phyloP scores from a whole-genome alignment of 805 yeast genomes.

The Blastobotrys robertii region DNA sequence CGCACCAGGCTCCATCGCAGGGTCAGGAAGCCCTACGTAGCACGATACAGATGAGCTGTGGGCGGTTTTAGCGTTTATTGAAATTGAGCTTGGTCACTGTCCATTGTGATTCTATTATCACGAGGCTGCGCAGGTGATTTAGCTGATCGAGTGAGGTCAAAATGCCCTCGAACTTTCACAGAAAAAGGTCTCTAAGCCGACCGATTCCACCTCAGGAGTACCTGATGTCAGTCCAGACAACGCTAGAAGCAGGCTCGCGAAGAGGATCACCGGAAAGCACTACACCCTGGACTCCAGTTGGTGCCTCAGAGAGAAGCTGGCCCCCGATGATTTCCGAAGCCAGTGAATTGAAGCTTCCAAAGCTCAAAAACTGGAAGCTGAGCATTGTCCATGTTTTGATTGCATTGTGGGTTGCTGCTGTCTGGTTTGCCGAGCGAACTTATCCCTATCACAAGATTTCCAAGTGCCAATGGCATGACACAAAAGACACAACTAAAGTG shows the following conservation, averaged over 20 bases:
- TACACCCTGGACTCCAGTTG: not conserved
- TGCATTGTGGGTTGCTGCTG: conserved; percentile 34
- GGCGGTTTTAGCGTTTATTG: too few species aligned
- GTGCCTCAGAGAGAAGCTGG: not conserved
- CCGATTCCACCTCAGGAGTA: not conserved
- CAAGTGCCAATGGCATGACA: conserved; percentile 46
- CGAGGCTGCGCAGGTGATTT: too few species aligned
- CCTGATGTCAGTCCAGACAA: not conserved
- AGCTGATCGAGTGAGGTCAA: too few species aligned
- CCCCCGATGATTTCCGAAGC: not conserved
- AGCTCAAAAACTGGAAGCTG: not conserved
- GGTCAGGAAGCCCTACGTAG: too few species aligned
- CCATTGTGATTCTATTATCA: too few species aligned
- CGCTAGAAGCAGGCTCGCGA: not conserved
- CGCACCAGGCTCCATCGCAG: too few species aligned
- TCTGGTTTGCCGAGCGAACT: conserved; percentile 47
- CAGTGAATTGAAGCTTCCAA: not conserved
- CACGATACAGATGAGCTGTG: too few species aligned
- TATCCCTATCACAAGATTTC: conserved; percentile 37
- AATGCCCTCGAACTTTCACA: too few species aligned
- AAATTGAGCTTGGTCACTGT: too few species aligned
- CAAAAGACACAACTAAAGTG: conserved; percentile 24
- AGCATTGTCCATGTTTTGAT: conserved; percentile 15
- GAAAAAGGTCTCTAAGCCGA: not conserved
- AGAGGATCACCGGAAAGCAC: not conserved